Conservation (phyloP, 257 asterid genomes). For the Echium plantagineum region DNA sequence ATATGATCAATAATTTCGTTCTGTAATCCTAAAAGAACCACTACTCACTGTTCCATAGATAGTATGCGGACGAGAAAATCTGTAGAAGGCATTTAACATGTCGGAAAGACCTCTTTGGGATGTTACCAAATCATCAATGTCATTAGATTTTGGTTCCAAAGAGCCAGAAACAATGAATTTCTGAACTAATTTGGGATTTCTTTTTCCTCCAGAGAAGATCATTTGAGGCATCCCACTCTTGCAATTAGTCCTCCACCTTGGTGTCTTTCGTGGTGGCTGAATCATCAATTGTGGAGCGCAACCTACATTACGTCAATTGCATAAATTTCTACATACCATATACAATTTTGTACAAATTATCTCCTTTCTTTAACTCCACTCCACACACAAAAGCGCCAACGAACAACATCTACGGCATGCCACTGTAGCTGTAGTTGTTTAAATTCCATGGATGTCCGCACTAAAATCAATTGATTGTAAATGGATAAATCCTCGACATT, state of each 20-base stretch:
- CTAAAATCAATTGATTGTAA: no score
- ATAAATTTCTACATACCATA: no score
- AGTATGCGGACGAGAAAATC: slow-evolving; percentile 16
- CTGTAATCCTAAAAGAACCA: background rate
- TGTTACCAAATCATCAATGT: background rate
- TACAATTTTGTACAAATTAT: no score
- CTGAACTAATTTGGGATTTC: no score
- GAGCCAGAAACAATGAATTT: background rate
- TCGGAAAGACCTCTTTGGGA: background rate
- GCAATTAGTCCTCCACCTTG: background rate
- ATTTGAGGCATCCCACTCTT: background rate
- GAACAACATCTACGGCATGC: no score
- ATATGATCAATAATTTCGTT: background rate
- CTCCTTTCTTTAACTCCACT: no score
- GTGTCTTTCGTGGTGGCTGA: background rate
- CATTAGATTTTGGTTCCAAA: background rate
- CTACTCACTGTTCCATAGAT: slow-evolving; percentile 12
- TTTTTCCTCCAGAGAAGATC: background rate
- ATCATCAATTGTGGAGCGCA: background rate
- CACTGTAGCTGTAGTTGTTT: no score
- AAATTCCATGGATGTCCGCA: no score
- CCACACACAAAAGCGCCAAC: no score
- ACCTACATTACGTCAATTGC: no score
- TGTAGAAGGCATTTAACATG: slow-evolving; percentile 6
- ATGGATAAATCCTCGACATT: no score